A percentile compares a stretch with the other conserved stretches of the same genome.
Evolutionary conservation across 2,329 filamentous ascomycete species (phyloP).

Genomic region (Scolecobasidium constrictum): DNA sequence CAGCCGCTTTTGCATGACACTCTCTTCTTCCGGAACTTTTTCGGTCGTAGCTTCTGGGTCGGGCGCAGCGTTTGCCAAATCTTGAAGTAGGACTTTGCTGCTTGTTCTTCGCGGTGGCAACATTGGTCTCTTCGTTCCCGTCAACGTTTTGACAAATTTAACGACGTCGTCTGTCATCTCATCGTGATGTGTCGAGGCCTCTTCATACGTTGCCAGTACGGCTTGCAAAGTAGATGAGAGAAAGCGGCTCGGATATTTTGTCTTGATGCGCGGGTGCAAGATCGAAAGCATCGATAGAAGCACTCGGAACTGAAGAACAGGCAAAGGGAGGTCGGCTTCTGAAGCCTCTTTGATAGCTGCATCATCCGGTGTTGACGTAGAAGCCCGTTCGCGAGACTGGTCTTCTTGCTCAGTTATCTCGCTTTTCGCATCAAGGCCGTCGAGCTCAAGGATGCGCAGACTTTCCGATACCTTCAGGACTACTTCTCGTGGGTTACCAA

Average conservation of each 20-base stretch:
- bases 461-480: slow-evolving; percentile 71
- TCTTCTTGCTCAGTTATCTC: slow-evolving; percentile 42
- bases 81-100: slow-evolving; percentile 29
- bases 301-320: slow-evolving; percentile 51
- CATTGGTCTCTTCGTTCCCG: slow-evolving; percentile 55
- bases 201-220: slow-evolving; percentile 54
- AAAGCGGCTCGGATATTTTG: slow-evolving; percentile 68
- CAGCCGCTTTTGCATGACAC: slow-evolving; percentile 50
- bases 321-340: slow-evolving; percentile 27
- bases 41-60: slow-evolving; percentile 46
- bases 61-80: slow-evolving; percentile 28
- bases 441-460: slow-evolving; percentile 48
- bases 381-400: slow-evolving; percentile 2
- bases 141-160: slow-evolving; percentile 58
- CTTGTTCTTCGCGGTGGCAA: slow-evolving; percentile 47
- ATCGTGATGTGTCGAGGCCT: slow-evolving; percentile 42
- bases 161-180: slow-evolving; percentile 61
- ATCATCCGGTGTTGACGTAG: slow-evolving; percentile 10
- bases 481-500: slow-evolving; percentile 73
- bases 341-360: slow-evolving; percentile 14
- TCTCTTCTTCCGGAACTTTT: slow-evolving; percentile 40
- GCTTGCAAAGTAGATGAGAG: slow-evolving; percentile 66
- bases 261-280: slow-evolving; percentile 63
- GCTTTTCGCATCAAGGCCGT: slow-evolving; percentile 25
- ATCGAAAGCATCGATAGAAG: slow-evolving; percentile 62